These are phyloP conservation scores for Alternaria sp. DNA, from an alignment of 2,329 filamentous ascomycete genomes.

Conservation along the genomic window DNA sequence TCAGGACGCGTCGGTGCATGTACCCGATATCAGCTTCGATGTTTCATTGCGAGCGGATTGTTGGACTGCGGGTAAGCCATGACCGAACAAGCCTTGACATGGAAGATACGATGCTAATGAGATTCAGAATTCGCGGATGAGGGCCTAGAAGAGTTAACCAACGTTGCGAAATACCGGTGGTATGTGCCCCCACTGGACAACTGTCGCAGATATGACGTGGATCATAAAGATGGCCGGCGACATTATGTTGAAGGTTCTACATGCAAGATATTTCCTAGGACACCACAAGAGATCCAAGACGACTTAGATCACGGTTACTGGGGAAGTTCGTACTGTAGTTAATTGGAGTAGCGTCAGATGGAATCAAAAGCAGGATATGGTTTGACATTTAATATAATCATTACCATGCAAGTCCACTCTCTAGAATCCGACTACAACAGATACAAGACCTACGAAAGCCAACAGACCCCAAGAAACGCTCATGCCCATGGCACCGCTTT, in stretches of 20 bases:
- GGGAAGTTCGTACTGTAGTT: fast-evolving
- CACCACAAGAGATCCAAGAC: not conserved
- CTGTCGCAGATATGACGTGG: not conserved
- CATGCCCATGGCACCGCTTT: conserved; percentile 24
- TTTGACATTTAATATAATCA: not conserved
- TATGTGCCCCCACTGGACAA: not conserved
- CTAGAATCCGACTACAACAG: conserved; percentile 30
- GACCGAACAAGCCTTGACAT: not conserved
- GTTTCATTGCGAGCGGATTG: not conserved
- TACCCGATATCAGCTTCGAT: not conserved
- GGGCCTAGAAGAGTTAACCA: not conserved
- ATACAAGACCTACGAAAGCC: conserved; percentile 31
- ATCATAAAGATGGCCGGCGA: not conserved
- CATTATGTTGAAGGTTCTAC: not conserved
- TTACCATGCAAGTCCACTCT: not conserved
- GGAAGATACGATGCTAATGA: not conserved
- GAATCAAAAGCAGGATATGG: fast-evolving
- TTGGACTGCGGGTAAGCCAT: not conserved
- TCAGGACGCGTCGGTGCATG: not conserved
- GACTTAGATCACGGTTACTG: not conserved
- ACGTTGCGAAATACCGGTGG: not conserved
- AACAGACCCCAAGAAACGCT: conserved; percentile 42
- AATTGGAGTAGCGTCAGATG: not conserved
- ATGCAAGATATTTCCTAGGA: fast-evolving
- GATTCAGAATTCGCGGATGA: not conserved